Percentiles rank a stretch among this genome's conserved stretches.
These are phyloP conservation scores for Stephania yunnanensis DNA, from an alignment of 164 flowering plant genomes.

Conservation along the genomic window DNA sequence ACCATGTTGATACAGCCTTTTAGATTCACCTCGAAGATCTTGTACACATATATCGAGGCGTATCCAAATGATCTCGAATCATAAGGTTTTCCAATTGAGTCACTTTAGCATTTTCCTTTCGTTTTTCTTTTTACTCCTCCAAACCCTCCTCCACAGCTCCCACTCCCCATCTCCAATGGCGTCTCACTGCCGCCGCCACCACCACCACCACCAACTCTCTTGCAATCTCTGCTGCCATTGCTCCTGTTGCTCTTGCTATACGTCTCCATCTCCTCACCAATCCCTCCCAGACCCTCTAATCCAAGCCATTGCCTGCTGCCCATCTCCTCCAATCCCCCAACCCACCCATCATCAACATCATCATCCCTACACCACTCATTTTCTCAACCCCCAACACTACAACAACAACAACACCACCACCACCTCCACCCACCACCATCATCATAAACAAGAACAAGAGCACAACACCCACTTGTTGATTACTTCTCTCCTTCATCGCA, in stretches of 20 bases:
- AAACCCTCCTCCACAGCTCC: too few relatives aligned
- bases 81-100: too few relatives aligned
- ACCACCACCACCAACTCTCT: slow-evolving; percentile 20
- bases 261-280: slow-evolving; percentile 14
- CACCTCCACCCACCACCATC: slow-evolving; percentile 18
- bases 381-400: slow-evolving; percentile 14
- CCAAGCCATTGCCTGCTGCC: slow-evolving; percentile 35
- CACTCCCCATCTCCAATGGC: slow-evolving; percentile 32
- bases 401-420: slow-evolving; percentile 28
- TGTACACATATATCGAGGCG: too few relatives aligned
- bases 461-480: slow-evolving; percentile 22
- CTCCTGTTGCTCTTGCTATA: slow-evolving; percentile 15
- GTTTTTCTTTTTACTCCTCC: neutral
- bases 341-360: too few relatives aligned
- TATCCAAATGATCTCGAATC: too few relatives aligned
- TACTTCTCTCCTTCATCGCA: slow-evolving; percentile 47
- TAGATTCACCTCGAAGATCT: too few relatives aligned
- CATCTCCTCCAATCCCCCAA: slow-evolving; percentile 33
- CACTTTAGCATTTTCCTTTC: too few relatives aligned
- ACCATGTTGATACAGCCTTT: too few relatives aligned
- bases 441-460: slow-evolving; percentile 10
- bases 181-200: slow-evolving; percentile 40
- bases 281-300: slow-evolving; percentile 30
- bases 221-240: slow-evolving; percentile 15
- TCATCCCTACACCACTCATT: too few relatives aligned